Evolutionary conservation across 352 stramenopile genomes (phyloP).

Genomic region (Pythium volutum): DNA sequence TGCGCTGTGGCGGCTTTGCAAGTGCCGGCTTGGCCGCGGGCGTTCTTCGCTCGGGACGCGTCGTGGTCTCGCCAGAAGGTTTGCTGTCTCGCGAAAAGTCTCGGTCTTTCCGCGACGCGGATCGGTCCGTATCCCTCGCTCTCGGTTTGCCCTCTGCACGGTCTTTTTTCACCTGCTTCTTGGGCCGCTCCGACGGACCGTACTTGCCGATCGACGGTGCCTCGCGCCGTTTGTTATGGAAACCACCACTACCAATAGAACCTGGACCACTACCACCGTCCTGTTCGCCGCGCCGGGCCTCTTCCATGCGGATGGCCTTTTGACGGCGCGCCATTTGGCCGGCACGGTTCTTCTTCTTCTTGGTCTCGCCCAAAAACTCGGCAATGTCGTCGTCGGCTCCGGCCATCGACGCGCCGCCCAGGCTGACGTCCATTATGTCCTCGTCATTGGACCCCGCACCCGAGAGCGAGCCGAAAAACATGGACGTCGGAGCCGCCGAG

Average conservation of each 20-base stretch:
- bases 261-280: constrained; percentile 33
- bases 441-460: constrained; percentile 26
- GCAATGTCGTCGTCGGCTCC: constrained; percentile 75
- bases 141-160: constrained; percentile 1
- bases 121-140: constrained; percentile 8
- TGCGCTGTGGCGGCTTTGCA: constrained; percentile 10
- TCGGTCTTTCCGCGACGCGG: neutral
- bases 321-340: constrained; percentile 77
- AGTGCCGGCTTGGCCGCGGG: neutral
- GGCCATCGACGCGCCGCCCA: constrained; percentile 37
- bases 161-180: constrained; percentile 53
- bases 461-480: constrained; percentile 78
- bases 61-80: constrained; percentile 21
- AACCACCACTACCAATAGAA: constrained; percentile 26
- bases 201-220: constrained; percentile 45
- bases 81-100: neutral
- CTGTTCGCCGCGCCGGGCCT: constrained; percentile 44
- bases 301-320: constrained; percentile 73
- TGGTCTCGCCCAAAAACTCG: constrained; percentile 81
- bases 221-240: constrained; percentile 35
- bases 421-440: constrained; percentile 12
- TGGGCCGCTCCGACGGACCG: constrained; percentile 68
- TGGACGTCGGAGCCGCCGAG: constrained; percentile 45
- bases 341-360: constrained; percentile 83
- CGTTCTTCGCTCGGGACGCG: constrained; percentile 18